Evolutionary conservation across 495 filamentous ascomycete species (phyloP).

Genomic region (Aspergillus bridgeri): DNA sequence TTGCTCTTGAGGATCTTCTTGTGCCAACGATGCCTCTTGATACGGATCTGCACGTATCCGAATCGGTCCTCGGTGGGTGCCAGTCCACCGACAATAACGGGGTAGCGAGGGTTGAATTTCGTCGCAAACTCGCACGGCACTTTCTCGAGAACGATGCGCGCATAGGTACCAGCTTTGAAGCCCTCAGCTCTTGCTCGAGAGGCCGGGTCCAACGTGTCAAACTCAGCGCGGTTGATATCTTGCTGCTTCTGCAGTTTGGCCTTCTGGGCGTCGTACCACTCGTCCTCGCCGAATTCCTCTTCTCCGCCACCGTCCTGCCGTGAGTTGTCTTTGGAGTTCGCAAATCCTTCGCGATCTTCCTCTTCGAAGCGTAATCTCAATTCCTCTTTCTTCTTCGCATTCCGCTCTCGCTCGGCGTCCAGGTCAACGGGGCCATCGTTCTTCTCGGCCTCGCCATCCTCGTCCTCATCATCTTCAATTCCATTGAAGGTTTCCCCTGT

Average conservation of each 20-base stretch:
- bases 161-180: constrained; percentile 89
- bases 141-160: constrained; percentile 78
- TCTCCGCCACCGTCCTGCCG: constrained; percentile 56
- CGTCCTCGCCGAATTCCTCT: constrained; percentile 87
- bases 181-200: constrained; percentile 83
- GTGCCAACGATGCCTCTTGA: constrained; percentile 97
- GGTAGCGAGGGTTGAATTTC: constrained; percentile 81
- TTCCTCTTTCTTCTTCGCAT: constrained; percentile 90
- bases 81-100: constrained; percentile 85
- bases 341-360: constrained; percentile 90
- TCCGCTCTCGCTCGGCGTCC: constrained; percentile 83
- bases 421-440: constrained; percentile 46
- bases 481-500: constrained; percentile 59
- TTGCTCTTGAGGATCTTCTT: constrained; percentile 98
- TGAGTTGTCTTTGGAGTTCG: constrained; percentile 74
- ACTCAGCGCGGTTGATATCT: constrained; percentile 90
- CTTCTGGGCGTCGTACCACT: constrained; percentile 98
- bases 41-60: constrained; percentile 90
- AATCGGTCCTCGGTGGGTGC: constrained; percentile 91
- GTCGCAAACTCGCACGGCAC: constrained; percentile 88
- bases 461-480: constrained; percentile 43
- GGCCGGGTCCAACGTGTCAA: constrained; percentile 75
- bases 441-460: constrained; percentile 29
- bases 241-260: constrained; percentile 90
- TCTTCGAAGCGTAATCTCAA: constrained; percentile 92